These are phyloP conservation scores for Truncatella angustata DNA, from an alignment of 2,329 filamentous ascomycete species.

Conservation along the genomic window DNA sequence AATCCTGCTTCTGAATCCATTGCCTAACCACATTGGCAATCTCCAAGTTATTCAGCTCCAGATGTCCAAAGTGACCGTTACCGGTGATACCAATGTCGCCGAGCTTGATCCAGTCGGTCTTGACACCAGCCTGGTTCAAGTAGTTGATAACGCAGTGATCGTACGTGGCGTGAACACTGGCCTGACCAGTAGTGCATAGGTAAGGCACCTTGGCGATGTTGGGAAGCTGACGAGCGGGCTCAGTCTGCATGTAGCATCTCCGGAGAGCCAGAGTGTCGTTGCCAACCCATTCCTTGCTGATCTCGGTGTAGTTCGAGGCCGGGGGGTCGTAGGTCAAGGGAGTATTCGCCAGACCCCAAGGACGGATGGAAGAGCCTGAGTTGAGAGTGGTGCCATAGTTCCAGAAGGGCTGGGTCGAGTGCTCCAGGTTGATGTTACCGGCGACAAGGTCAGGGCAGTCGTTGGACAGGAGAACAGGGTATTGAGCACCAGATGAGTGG, in stretches of 20 bases:
- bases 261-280: conserved; percentile 18
- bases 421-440: conserved; percentile 30
- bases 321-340: conserved; percentile 28
- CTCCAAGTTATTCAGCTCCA: conserved; percentile 53
- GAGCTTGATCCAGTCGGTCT: conserved; percentile 42
- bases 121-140: conserved; percentile 45
- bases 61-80: conserved; percentile 49
- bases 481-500: conserved; percentile 22
- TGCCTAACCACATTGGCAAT: conserved; percentile 60
- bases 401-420: conserved; percentile 26
- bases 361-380: conserved; percentile 15
- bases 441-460: conserved; percentile 27
- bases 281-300: conserved; percentile 23
- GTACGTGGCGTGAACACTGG: conserved; percentile 49
- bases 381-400: conserved; percentile 18
- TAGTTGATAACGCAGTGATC: conserved; percentile 53
- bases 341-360: conserved; percentile 26
- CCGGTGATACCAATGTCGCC: conserved; percentile 43
- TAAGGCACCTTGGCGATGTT: conserved; percentile 45
- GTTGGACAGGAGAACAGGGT: conserved; percentile 18
- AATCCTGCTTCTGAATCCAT: conserved; percentile 13
- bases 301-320: conserved; percentile 20
- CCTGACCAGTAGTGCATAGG: conserved; percentile 45
- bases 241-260: conserved; percentile 27
- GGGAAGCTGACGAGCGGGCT: conserved; percentile 34